Conservation (phyloP, 2,329 filamentous ascomycete genomes). For the Thielaviopsis euricoi region DNA sequence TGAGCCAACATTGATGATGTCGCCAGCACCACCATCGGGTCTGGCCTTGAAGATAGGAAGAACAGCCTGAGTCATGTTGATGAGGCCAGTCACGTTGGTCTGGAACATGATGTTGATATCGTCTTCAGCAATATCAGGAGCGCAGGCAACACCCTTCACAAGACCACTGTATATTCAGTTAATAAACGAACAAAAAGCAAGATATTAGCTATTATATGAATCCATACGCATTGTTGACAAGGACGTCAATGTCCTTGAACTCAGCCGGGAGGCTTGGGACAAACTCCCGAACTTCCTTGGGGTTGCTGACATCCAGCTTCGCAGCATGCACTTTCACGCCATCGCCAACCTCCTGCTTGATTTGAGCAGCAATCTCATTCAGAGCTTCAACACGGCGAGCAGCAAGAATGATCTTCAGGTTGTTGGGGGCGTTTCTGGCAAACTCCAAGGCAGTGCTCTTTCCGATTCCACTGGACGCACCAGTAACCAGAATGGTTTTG, state of each 20-base stretch:
- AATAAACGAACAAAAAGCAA: constrained; percentile 9
- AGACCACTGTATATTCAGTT: constrained; percentile 44
- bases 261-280: constrained; percentile 59
- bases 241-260: constrained; percentile 68
- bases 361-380: constrained; percentile 59
- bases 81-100: constrained; percentile 87
- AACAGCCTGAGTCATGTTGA: constrained; percentile 91
- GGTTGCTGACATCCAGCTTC: constrained; percentile 73
- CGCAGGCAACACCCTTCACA: constrained; percentile 74
- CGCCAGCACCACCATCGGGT: constrained; percentile 61
- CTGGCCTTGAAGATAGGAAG: constrained; percentile 66
- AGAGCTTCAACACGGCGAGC: constrained; percentile 72
- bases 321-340: constrained; percentile 72
- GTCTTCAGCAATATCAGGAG: constrained; percentile 63
- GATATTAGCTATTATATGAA: constrained; percentile 13
- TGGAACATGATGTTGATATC: constrained; percentile 80
- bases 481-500: constrained; percentile 86
- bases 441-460: constrained; percentile 76
- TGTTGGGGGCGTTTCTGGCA: constrained; percentile 63
- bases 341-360: constrained; percentile 56
- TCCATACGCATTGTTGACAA: constrained; percentile 88
- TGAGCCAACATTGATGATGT: constrained; percentile 88
- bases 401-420: constrained; percentile 72
- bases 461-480: constrained; percentile 86
- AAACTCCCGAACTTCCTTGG: constrained; percentile 57